Evolutionary conservation across 768 basidiomycete genomes (phyloP).

Genomic region (Trametes elegans): DNA sequence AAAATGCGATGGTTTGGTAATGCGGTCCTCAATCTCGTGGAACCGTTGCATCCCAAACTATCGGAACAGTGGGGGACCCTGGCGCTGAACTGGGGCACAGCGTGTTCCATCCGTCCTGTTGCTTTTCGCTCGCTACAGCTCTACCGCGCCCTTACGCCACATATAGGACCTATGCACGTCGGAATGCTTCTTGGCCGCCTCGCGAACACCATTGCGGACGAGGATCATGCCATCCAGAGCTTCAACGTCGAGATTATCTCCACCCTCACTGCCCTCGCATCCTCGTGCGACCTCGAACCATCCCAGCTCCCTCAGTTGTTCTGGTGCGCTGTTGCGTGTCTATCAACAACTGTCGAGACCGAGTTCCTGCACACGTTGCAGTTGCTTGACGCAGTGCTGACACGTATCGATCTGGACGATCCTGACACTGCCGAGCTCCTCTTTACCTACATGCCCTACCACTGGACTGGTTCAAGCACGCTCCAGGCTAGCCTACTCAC

Average conservation of each 20-base stretch:
- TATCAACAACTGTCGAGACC: slow-evolving; percentile 77
- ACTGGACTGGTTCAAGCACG: slow-evolving; percentile 64
- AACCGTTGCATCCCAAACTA: slow-evolving; percentile 67
- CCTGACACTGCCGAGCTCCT: slow-evolving; percentile 65
- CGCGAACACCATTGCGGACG: slow-evolving; percentile 77
- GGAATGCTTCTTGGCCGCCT: slow-evolving; percentile 79
- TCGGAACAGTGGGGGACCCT: slow-evolving; percentile 76
- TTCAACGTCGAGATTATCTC: slow-evolving; percentile 83
- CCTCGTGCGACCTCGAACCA: slow-evolving; percentile 53
- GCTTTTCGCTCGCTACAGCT: slow-evolving; percentile 89
- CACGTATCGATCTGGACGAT: slow-evolving; percentile 71
- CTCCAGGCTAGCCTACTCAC: slow-evolving; percentile 71
- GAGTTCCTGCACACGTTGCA: slow-evolving; percentile 72
- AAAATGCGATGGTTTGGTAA: slow-evolving; percentile 71
- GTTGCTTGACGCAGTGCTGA: slow-evolving; percentile 63
- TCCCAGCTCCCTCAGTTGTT: slow-evolving; percentile 77
- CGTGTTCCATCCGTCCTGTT: slow-evolving; percentile 80
- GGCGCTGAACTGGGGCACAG: slow-evolving; percentile 81
- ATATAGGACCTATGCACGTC: slow-evolving; percentile 67
- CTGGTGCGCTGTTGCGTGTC: slow-evolving; percentile 81
- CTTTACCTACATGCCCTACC: slow-evolving; percentile 60
- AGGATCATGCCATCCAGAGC: slow-evolving; percentile 73
- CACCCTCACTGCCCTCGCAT: slow-evolving; percentile 65
- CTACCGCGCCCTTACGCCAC: slow-evolving; percentile 78
- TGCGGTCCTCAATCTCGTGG: slow-evolving; percentile 63